These are phyloP conservation scores for Beauveria pseudobassiana DNA, from an alignment of 2,329 filamentous ascomycete species.

Conservation along the genomic window DNA sequence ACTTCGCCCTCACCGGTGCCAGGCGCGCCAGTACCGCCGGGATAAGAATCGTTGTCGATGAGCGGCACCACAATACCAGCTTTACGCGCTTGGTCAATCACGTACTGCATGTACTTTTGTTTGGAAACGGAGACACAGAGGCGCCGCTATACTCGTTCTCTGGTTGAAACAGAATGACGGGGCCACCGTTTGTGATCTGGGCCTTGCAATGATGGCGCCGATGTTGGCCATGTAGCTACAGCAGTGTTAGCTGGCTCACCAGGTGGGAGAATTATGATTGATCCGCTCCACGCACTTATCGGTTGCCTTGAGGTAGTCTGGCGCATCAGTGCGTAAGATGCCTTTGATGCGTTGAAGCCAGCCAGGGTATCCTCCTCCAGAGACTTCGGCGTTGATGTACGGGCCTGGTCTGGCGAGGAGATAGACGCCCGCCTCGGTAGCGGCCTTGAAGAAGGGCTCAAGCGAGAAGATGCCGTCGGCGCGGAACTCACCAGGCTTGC, in stretches of 20 bases:
- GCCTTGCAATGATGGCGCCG: conserved; percentile 59
- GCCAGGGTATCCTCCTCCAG: conserved; percentile 72
- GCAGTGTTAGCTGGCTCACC: not conserved
- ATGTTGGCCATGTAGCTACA: conserved; percentile 53
- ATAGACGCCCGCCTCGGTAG: conserved; percentile 65
- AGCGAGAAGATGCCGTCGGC: conserved; percentile 66
- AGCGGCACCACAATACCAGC: conserved; percentile 67
- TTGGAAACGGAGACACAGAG: conserved; percentile 48
- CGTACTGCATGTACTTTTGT: conserved; percentile 63
- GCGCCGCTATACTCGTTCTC: conserved; percentile 71
- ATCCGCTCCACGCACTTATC: conserved; percentile 42
- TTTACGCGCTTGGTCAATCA: conserved; percentile 59
- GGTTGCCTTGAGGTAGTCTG: conserved; percentile 58
- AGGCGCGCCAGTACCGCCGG: conserved; percentile 55
- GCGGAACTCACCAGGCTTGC: conserved; percentile 60
- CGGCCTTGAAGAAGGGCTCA: conserved; percentile 70
- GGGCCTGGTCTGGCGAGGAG: conserved; percentile 65
- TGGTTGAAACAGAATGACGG: conserved; percentile 69
- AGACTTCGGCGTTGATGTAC: conserved; percentile 72
- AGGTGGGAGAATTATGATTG: not conserved
- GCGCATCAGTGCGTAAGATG: conserved; percentile 53
- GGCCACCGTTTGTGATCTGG: conserved; percentile 77
- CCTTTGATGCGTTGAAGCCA: conserved; percentile 67
- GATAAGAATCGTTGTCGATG: conserved; percentile 65
- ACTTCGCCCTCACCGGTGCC: conserved; percentile 45